Evolutionary conservation across 169 alveolate species (phyloP).

Genomic region (Cytauxzoon felis): DNA sequence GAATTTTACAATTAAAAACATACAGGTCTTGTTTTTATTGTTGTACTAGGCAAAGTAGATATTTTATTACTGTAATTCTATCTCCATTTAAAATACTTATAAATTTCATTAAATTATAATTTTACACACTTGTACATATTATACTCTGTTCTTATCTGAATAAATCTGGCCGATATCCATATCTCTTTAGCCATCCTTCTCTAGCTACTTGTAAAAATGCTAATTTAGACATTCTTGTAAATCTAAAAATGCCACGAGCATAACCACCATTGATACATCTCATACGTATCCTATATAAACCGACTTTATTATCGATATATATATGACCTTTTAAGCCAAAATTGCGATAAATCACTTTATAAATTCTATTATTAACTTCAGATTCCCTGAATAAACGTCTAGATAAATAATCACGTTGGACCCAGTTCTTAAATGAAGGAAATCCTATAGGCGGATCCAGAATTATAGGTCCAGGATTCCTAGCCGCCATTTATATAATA

Average conservation of each 20-base stretch:
- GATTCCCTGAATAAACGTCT: conserved; percentile 75
- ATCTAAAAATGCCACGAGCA: conserved; percentile 76
- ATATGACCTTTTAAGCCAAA: conserved; percentile 78
- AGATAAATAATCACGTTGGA: conserved; percentile 68
- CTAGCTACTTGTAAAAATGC: conserved; percentile 79
- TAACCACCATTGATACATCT: conserved; percentile 80
- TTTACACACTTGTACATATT: too few relatives aligned
- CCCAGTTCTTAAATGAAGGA: conserved; percentile 76
- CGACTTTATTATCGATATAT: conserved; percentile 77
- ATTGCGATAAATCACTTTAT: conserved; percentile 71
- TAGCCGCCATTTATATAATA: conserved; percentile 72
- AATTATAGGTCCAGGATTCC: conserved; percentile 80
- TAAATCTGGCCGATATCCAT: conserved; percentile 77
- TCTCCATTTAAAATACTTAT: too few relatives aligned
- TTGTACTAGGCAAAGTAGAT: too few relatives aligned
- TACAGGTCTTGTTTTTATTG: too few relatives aligned
- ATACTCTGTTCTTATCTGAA: conserved; percentile 71
- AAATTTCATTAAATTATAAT: too few relatives aligned
- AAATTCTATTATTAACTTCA: conserved; percentile 78
- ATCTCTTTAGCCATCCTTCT: conserved; percentile 81
- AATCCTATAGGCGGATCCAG: conserved; percentile 79
- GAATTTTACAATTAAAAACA: too few relatives aligned
- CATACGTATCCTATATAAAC: conserved; percentile 72
- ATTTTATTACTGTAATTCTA: too few relatives aligned
- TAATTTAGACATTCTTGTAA: conserved; percentile 79